phyloP scores from a whole-genome alignment of 2,329 filamentous ascomycete species.

The Diaporthe destruens region DNA sequence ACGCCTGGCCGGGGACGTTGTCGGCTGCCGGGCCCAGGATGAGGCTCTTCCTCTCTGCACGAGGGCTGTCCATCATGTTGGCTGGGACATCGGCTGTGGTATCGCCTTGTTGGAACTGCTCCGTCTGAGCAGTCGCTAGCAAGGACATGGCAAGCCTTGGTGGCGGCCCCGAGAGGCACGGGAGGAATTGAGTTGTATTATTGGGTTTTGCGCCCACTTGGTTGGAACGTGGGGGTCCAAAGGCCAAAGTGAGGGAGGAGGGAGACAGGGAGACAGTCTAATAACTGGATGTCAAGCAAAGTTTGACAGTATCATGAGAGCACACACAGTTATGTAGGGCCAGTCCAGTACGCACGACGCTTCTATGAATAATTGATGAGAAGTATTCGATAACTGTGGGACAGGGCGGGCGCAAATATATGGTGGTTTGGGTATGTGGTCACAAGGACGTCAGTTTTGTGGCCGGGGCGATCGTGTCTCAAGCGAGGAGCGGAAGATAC shows the following conservation, averaged over 20 bases:
- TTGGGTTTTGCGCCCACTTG: constrained; percentile 1
- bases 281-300: constrained; percentile 38
- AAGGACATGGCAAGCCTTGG: constrained; percentile 13
- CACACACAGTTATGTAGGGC: background rate
- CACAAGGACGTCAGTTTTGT: constrained; percentile 35
- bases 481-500: constrained; percentile 1
- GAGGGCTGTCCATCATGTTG: constrained; percentile 8
- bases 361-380: background rate
- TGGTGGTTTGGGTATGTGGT: constrained; percentile 19
- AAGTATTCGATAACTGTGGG: background rate
- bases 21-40: constrained; percentile 34
- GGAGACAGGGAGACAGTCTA: constrained; percentile 28
- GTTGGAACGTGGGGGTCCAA: background rate
- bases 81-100: background rate
- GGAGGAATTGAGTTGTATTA: constrained; percentile 6
- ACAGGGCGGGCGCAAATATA: background rate
- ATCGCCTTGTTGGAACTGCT: background rate
- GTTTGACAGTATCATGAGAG: constrained; percentile 5
- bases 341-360: background rate
- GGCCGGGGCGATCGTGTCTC: constrained; percentile 1
- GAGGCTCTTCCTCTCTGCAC: constrained; percentile 35
- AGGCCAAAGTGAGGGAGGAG: background rate
- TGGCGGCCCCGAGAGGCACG: background rate
- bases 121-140: constrained; percentile 21
- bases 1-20: constrained; percentile 46